Evolutionary conservation across 306 rosid species (phyloP), one percentile per base, ranked within the genome.

Genomic region (Cicer yamashitae): DNA sequence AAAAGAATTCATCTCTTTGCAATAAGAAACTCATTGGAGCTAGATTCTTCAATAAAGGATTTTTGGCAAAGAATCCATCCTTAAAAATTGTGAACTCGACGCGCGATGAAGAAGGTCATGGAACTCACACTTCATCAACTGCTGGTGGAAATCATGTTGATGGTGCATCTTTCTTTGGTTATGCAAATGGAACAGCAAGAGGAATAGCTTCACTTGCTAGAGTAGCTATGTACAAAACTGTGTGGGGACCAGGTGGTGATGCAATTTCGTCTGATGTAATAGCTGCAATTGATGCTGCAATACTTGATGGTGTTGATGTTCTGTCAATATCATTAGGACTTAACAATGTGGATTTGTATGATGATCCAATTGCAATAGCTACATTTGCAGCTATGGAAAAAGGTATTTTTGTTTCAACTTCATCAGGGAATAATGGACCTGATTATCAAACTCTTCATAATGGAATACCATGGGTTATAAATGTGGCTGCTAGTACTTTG

Each of bases 11-110:
- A 1, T 86, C 93, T 5, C 10, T 81, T 51, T 93, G 96, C 81
- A 93, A 91, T 88, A 91, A 86, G 64, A 93, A 93, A 75, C 90
- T 93, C 78, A 85, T 91, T 3, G 96, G 98, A 17, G 98, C 96
- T 6, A 57, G 82, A 8, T 88, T 77, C 86, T 93, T 90, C 17
- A 93, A 89, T 88, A 85, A 74, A 82, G 96, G 93, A 1, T 65
- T 87, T 0, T 4, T 75, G 0, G 83, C 98, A n/a, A 20, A 14
- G 13, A 0, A 41, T 34, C 90, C 79, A 17, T 85, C 82, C 1
- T n/a, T 65, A 5, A 1, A 40, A 8, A 5, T 6, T 1, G 8
- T 77, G 73, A 85, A 87, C 62, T 86, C 94, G 3, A 72, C 98
- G 0, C 88, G 91, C 37, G 98, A 93, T 81, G 81, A 77, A 0